Base-by-base conservation (phyloP, 169 alveolate genomes). In the Cytauxzoon felis region DNA sequence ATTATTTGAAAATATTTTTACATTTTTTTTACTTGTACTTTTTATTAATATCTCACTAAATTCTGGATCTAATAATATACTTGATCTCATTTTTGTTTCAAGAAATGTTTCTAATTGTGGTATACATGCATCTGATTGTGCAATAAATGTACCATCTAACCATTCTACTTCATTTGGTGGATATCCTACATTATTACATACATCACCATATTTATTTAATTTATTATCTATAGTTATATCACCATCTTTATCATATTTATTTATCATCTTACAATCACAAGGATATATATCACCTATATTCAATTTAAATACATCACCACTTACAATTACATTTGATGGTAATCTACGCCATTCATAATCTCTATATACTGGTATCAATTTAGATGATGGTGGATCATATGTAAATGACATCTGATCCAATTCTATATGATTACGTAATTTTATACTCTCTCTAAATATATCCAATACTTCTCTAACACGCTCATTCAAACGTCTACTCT, bases 281-380 rank as follows among this genome's bases (percentile, higher is more conserved):
- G 85, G 85, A 49, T 56, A 75, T 21, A 38, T 49, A 13, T 75
- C 72, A 11, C 76, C 76, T 5, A 29, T n/a, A 21, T 54, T 52
- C 24, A 75, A 36, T 58, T 75, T 75, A 64, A 64, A 75, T 13
- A 75, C 85, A 30, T 75, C 85, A 5, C 85, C 85, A 16, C 48
- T 16, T 16, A 62, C 85, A 23, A 75, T 29, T 26, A 75, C 70
- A 36, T 75, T 75, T 18, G 68, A 45, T 18, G 85, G 85, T 27
- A 75, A 42, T 0, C 85, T 34, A 56, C 45, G 62, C 85, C 85
- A 75, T 43, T 75, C 71, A 7, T 64, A 24, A 34, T 75, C 49
- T 18, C 85, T 69, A 43, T 64, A 64, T 4, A 75, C 79, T 18
- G 85, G 76, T 4, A 65, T 56, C n/a, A 75, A 62, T 19, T 42